A percentile compares a stretch with the other conserved stretches of the same genome.
Conservation (phyloP, 306 rosid genomes). For the Vigna reflexopilosa region DNA sequence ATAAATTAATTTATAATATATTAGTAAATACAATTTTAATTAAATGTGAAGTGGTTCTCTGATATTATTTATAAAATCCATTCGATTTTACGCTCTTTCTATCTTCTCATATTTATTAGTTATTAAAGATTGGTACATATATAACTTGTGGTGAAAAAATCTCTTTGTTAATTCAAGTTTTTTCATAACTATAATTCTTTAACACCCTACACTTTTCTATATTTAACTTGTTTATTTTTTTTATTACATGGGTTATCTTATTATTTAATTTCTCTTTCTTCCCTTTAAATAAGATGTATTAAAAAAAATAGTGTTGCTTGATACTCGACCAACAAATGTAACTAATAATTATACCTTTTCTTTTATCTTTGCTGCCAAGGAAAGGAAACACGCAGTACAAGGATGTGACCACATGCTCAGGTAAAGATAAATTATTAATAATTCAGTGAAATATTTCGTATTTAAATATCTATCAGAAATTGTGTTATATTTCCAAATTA, state of each 20-base stretch:
- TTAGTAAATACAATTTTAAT: too few relatives aligned
- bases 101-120: too few relatives aligned
- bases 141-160: too few relatives aligned
- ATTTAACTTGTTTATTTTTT: neutral
- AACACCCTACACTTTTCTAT: neutral
- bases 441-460: neutral
- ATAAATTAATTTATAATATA: too few relatives aligned
- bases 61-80: too few relatives aligned
- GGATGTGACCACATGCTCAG: neutral
- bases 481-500: neutral
- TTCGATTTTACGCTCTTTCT: too few relatives aligned
- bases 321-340: conserved; percentile 13
- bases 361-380: conserved; percentile 33
- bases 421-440: neutral
- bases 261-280: neutral
- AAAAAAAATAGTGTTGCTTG: neutral
- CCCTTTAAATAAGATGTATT: neutral
- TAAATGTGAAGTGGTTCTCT: too few relatives aligned
- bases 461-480: neutral
- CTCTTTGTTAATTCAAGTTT: neutral
- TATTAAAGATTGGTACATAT: too few relatives aligned
- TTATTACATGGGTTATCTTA: neutral
- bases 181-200: neutral
- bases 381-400: conserved; percentile 14
- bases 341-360: conserved; percentile 16